Percentiles rank a stretch among this genome's conserved stretches.
These are phyloP conservation scores for Chrysosporium queenslandicum DNA, from an alignment of 2,329 filamentous ascomycete species.

Conservation along the genomic window DNA sequence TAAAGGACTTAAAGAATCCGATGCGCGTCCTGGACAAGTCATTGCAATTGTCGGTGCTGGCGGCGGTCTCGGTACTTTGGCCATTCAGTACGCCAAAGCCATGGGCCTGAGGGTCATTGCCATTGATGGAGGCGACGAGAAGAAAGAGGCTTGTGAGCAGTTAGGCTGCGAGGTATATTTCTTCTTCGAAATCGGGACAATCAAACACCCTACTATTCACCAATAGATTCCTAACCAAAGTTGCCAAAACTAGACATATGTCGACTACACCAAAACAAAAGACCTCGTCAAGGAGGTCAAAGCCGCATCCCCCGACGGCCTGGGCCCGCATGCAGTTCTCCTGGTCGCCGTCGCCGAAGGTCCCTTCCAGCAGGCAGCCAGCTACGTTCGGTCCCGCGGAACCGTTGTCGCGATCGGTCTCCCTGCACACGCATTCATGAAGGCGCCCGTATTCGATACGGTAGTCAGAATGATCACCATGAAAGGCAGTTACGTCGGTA, in stretches of 20 bases:
- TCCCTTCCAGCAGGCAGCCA: slow-evolving; percentile 89
- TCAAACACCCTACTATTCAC: no score
- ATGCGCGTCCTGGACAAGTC: slow-evolving; percentile 60
- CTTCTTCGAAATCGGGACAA: background rate
- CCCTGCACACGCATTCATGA: slow-evolving; percentile 67
- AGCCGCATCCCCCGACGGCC: slow-evolving; percentile 64
- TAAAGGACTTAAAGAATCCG: slow-evolving; percentile 82
- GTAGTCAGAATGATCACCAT: slow-evolving; percentile 87
- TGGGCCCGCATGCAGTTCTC: slow-evolving; percentile 78
- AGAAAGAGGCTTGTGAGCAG: slow-evolving; percentile 54
- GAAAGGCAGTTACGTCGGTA: slow-evolving; percentile 88
- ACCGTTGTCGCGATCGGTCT: slow-evolving; percentile 82
- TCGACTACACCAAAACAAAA: slow-evolving; percentile 69
- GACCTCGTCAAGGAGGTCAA: slow-evolving; percentile 79
- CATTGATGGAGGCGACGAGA: slow-evolving; percentile 76
- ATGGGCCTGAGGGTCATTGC: slow-evolving; percentile 76
- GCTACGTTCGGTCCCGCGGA: slow-evolving; percentile 74
- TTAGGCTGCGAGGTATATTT: slow-evolving; percentile 53
- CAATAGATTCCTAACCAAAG: no score
- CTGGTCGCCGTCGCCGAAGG: slow-evolving; percentile 78
- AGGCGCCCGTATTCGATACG: slow-evolving; percentile 78
- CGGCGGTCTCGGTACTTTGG: slow-evolving; percentile 69
- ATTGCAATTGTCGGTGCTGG: slow-evolving; percentile 81
- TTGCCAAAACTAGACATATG: slow-evolving; percentile 42
- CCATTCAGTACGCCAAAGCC: slow-evolving; percentile 78